Evolutionary conservation across 306 rosid genomes (phyloP), one percentile per base, ranked within the genome.

Genomic region (Cucurbita moschata): DNA sequence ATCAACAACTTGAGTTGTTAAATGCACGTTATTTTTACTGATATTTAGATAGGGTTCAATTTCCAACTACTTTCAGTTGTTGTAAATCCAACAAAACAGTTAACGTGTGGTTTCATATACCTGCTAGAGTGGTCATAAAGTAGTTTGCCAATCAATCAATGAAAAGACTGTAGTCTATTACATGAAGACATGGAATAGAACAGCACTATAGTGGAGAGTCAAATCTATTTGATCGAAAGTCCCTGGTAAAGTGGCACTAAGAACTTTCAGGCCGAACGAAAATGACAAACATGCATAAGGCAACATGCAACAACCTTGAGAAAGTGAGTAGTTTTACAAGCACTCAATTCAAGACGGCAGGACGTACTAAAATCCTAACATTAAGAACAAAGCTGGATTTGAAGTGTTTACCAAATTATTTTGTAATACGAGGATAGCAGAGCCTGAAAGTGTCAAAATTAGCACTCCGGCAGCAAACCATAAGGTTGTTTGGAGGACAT

Each of bases 131-230:
- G 16, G 42, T 26, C 44, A 70, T 14, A 50, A 70, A 30, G 74
- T 30, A 47, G 42, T 23, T 56, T 50, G 59, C 15, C 74, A 70
- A 50, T 8, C 74, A 70, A 47, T 10, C 16, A 47, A 15, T 11
- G 52, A 10, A 47, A 47, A 66, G 39, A 66, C 8, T 70, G 46
- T 50, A 30, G 43, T 47, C 60, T 70, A 44, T 49, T 70, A 44
- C 44, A 70, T 70, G 59, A 47, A 50, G 10, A 30, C 74, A 50
- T 26, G 74, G 74, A 47, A 51, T 70, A 70, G 74, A 70, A 46
- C 26, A 0, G 39, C 40, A 70, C 46, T 23, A 70, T 46, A 70
- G 59, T 35, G 74, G 49, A 70, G 21, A 50, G 74, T 50, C 44
- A 50, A 70, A 50, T 30, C 59, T 16, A 70, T 30, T 15, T 30